A percentile compares a stretch with the other conserved stretches of the same genome.
These are phyloP conservation scores for Beverwykella pulmonaria DNA, from an alignment of 495 filamentous ascomycete genomes.

Conservation along the genomic window DNA sequence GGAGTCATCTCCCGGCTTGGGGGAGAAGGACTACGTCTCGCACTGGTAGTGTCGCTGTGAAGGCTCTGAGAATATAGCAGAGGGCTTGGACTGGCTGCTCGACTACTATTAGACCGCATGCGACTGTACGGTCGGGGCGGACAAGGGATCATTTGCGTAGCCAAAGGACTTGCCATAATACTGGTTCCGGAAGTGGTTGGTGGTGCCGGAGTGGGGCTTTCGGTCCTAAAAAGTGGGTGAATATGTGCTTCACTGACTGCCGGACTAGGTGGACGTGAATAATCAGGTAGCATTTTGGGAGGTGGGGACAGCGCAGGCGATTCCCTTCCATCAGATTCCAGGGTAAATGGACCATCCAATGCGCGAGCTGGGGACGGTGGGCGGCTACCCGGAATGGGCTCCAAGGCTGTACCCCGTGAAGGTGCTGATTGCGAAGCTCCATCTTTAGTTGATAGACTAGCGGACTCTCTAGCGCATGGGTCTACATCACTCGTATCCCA, in stretches of 20 bases:
- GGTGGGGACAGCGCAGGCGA: conserved; percentile 16
- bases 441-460: conserved; percentile 51
- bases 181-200: conserved; percentile 67
- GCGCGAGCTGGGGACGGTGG: conserved; percentile 47
- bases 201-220: conserved; percentile 71
- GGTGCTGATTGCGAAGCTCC: conserved; percentile 55
- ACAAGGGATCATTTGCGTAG: conserved; percentile 65
- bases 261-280: conserved; percentile 39
- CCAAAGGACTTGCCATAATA: conserved; percentile 70
- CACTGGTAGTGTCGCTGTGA: conserved; percentile 47
- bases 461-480: conserved; percentile 58
- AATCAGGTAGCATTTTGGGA: conserved; percentile 15
- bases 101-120: conserved; percentile 65
- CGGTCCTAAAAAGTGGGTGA: conserved; percentile 80
- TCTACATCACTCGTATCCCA: conserved; percentile 70
- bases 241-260: conserved; percentile 70
- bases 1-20: conserved; percentile 53
- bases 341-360: conserved; percentile 41
- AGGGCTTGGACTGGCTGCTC: conserved; percentile 58
- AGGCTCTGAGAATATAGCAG: conserved; percentile 55
- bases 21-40: conserved; percentile 36
- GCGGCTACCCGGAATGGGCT: conserved; percentile 62
- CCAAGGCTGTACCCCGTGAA: conserved; percentile 52
- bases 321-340: background rate
- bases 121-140: conserved; percentile 58